These are phyloP conservation scores for Ascochyta clinopodiicola DNA, from an alignment of 2,329 filamentous ascomycete species.

Conservation along the genomic window DNA sequence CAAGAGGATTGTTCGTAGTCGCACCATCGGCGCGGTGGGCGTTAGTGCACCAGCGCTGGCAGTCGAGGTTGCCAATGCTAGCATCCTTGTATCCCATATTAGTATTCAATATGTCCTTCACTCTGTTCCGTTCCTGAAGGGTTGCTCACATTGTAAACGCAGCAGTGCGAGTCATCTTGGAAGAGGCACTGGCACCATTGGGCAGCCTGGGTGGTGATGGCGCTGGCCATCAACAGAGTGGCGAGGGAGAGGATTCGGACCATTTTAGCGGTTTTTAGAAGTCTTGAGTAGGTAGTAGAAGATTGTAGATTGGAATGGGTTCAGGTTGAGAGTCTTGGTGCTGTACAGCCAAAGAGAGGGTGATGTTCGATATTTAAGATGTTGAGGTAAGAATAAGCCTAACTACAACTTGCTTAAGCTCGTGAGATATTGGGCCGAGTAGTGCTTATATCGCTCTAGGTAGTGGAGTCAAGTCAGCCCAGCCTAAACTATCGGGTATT, in stretches of 20 bases:
- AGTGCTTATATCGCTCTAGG: slow-evolving; percentile 7
- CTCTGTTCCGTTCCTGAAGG: not conserved
- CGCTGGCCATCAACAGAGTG: slow-evolving; percentile 10
- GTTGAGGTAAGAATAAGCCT: slow-evolving; percentile 9
- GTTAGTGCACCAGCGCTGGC: slow-evolving; percentile 12
- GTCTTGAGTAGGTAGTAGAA: slow-evolving; percentile 9
- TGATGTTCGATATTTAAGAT: slow-evolving; percentile 7
- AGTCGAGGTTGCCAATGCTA: slow-evolving; percentile 7
- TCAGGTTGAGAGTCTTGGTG: slow-evolving; percentile 8
- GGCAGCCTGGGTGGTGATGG: slow-evolving; percentile 12
- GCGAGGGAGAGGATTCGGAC: slow-evolving; percentile 12
- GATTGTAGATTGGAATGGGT: slow-evolving; percentile 5
- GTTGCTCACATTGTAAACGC: slow-evolving; percentile 12
- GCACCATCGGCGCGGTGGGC: slow-evolving; percentile 8
- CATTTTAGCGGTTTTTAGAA: slow-evolving; percentile 10
- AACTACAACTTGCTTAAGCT: slow-evolving; percentile 8
- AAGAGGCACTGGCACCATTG: slow-evolving; percentile 17
- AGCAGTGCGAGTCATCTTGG: slow-evolving; percentile 17
- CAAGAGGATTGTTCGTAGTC: slow-evolving; percentile 10
- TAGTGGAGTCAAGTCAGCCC: slow-evolving; percentile 5
- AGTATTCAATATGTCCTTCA: slow-evolving; percentile 6
- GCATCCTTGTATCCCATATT: slow-evolving; percentile 9
- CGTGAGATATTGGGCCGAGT: slow-evolving; percentile 4
- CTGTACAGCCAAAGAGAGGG: slow-evolving; percentile 7
- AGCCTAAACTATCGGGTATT: slow-evolving; percentile 1